Evolutionary conservation across 257 asterid genomes (phyloP), one percentile per base, ranked within the genome.

Genomic region (Salvia splendens): DNA sequence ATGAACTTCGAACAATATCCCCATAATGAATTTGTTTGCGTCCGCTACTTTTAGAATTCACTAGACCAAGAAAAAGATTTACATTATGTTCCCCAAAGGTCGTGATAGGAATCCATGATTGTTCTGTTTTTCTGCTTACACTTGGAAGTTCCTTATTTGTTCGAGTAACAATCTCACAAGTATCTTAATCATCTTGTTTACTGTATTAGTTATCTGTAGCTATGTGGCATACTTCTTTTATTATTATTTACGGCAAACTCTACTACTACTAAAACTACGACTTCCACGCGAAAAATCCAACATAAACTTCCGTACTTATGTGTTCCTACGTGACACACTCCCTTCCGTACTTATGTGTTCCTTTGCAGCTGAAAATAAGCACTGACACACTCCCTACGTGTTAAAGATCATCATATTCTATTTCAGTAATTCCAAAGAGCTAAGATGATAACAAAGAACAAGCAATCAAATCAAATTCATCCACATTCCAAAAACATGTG

Each of bases 191-290:
- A 9, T 7, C 40, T 54, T 11, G 10, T 12, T 32, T 32, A 32
- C 32, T 55, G 20, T 17, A 17, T 17, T 17, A 17, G 20, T 17
- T 17, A 17, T 17, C 20, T 17, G 20, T 17, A 55, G 43, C 11
- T 30, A 12, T 32, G 11, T n/a, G 12, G 43, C 41, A 30, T 12
- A 32, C 6, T 55, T 4, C 61, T 32, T 30, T 12, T 20, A 55
- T 30, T 43, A 32, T 55, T 12, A 17, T 17, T 55, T 32, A 55
- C 5, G 61, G 41, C 50, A 2, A 5, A 12, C 24, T 36, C 48
- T 42, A 5, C 41, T 12, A 42, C 64, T 56, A 15, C 65, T 41
- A 47, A 50, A 68, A 20, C 64, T 48, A 53, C 38, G 9, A 43
- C 16, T 12, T 55, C 14, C 67, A 9, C 24, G 4, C 41, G 30